phyloP scores from a whole-genome alignment of 805 yeast genomes.

The Kluyveromyces wickerhamii region DNA sequence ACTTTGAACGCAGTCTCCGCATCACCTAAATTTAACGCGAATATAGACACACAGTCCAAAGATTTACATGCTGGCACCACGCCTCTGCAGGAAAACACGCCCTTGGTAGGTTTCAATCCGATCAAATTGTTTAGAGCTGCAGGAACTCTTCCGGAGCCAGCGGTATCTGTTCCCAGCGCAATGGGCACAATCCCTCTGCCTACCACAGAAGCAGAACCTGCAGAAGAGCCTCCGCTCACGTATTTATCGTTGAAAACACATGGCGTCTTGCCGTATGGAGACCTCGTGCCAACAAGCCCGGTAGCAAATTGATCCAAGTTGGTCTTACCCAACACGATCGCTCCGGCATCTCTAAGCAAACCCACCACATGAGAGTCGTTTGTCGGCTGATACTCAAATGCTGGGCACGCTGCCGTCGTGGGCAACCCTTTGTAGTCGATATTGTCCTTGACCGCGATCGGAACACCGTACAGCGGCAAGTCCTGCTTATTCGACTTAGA shows the following conservation, averaged over 20 bases:
- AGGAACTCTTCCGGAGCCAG: slow-evolving; percentile 97
- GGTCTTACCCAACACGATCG: slow-evolving; percentile 88
- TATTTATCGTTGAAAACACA: slow-evolving; percentile 68
- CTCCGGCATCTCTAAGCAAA: slow-evolving; percentile 79
- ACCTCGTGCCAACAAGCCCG: slow-evolving; percentile 89
- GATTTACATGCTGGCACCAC: slow-evolving; percentile 98
- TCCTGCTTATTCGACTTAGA: slow-evolving; percentile 45
- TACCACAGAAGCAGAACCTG: slow-evolving; percentile 92
- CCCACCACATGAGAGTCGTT: slow-evolving; percentile 70
- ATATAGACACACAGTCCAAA: slow-evolving; percentile 84
- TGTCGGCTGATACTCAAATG: slow-evolving; percentile 60
- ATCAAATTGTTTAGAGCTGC: slow-evolving; percentile 88
- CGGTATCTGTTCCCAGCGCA: slow-evolving; percentile 92
- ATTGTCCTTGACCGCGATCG: slow-evolving; percentile 90
- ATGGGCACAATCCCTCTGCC: slow-evolving; percentile 86
- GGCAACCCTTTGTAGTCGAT: slow-evolving; percentile 76
- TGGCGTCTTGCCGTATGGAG: slow-evolving; percentile 88
- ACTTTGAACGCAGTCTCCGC: slow-evolving; percentile 72
- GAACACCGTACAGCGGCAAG: slow-evolving; percentile 84
- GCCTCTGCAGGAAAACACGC: slow-evolving; percentile 77
- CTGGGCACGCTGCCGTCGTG: slow-evolving; percentile 95
- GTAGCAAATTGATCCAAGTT: slow-evolving; percentile 97
- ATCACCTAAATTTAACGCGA: slow-evolving; percentile 68
- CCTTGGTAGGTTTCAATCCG: slow-evolving; percentile 90
- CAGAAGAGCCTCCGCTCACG: slow-evolving; percentile 92